A percentile compares a stretch with the other conserved stretches of the same genome.
These are phyloP conservation scores for Fusarium nelsonii DNA, from an alignment of 2,329 filamentous ascomycete genomes.

Conservation along the genomic window DNA sequence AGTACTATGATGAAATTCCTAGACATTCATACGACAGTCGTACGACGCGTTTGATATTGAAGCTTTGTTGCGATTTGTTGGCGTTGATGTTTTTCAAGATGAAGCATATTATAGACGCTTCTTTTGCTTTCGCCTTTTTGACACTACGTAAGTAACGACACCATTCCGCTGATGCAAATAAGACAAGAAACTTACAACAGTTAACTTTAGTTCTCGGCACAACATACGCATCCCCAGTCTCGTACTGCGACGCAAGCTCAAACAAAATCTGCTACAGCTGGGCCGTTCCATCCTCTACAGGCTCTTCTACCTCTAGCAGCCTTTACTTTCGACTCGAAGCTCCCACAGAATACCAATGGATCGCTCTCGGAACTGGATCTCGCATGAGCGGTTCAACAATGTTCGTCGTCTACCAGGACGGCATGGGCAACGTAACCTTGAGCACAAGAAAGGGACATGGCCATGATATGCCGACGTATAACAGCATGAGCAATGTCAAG, in stretches of 20 bases:
- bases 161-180: accelerated
- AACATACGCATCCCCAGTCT: not conserved
- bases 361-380: slow-evolving; percentile 1
- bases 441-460: slow-evolving; percentile 10
- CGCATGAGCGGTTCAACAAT: slow-evolving; percentile 11
- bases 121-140: not conserved
- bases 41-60: no score
- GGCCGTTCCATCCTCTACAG: not conserved
- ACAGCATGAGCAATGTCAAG: not conserved
- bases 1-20: not conserved
- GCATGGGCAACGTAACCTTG: not conserved
- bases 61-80: not conserved
- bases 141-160: not conserved
- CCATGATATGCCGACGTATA: not conserved
- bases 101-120: not conserved
- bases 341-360: slow-evolving; percentile 1
- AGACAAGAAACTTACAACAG: accelerated
- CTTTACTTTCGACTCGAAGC: not conserved
- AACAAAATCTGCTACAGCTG: slow-evolving; percentile 8
- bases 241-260: not conserved
- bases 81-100: accelerated
- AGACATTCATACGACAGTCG: not conserved
- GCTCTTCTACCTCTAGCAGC: not conserved
- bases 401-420: slow-evolving; percentile 8
- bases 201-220: not conserved